phyloP scores from a whole-genome alignment of 371 early-diverging fungal species.

The Mucor mucedo region DNA sequence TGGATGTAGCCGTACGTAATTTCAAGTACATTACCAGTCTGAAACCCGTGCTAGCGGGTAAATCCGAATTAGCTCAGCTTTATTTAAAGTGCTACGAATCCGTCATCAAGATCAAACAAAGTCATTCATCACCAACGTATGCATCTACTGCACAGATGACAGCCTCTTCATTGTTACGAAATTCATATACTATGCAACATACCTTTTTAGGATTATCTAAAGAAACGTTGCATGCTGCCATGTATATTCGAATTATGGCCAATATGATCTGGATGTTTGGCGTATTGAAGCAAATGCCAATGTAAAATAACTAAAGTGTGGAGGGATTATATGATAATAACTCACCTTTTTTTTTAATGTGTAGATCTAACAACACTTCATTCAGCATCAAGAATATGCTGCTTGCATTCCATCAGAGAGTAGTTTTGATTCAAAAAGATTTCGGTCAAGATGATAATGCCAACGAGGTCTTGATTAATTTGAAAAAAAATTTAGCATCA shows the following conservation, averaged over 20 bases:
- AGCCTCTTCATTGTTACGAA: conserved; percentile 48
- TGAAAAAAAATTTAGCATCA: conserved; percentile 31
- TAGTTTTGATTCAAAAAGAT: conserved; percentile 29
- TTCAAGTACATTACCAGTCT: conserved; percentile 51
- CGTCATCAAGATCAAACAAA: conserved; percentile 50
- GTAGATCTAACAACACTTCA: conserved; percentile 24
- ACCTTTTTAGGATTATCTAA: conserved; percentile 64
- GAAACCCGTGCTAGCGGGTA: conserved; percentile 46
- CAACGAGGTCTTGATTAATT: conserved; percentile 12
- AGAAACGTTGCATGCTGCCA: conserved; percentile 43
- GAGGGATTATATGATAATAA: no score
- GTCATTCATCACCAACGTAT: conserved; percentile 46
- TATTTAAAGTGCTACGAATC: conserved; percentile 57
- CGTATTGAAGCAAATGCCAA: conserved; percentile 48
- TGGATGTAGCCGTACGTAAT: conserved; percentile 41
- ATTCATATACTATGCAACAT: conserved; percentile 69
- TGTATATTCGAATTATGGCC: conserved; percentile 56
- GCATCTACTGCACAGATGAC: conserved; percentile 46
- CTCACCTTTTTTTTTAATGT: not conserved
- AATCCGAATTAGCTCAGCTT: conserved; percentile 53
- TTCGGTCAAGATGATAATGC: conserved; percentile 3
- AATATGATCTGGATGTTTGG: conserved; percentile 64
- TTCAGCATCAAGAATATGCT: conserved; percentile 42
- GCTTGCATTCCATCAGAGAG: conserved; percentile 36
- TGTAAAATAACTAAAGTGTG: conserved; percentile 25